Evolutionary conservation across 306 rosid species (phyloP).

Genomic region (Mimosa pudica): DNA sequence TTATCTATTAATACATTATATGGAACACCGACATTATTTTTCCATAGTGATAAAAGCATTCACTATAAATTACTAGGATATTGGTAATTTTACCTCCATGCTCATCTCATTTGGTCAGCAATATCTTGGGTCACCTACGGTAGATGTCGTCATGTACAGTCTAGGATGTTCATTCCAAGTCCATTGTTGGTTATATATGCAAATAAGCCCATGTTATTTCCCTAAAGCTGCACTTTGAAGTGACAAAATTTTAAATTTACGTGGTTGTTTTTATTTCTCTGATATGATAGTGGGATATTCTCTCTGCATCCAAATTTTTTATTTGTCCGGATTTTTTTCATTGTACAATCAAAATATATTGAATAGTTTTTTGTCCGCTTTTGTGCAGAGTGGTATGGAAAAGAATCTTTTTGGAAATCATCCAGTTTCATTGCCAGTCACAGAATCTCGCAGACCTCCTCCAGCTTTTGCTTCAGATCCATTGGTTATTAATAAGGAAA

Average conservation of each 20-base stretch:
- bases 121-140: slow-evolving; percentile 1
- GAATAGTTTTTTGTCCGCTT: slow-evolving; percentile 32
- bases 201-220: background rate
- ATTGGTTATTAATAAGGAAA: slow-evolving; percentile 49
- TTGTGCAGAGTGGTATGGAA: slow-evolving; percentile 90
- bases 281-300: background rate
- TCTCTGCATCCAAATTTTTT: slow-evolving; percentile 15
- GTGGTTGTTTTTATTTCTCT: background rate
- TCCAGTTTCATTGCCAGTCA: slow-evolving; percentile 65
- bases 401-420: slow-evolving; percentile 92
- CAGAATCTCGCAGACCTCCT: slow-evolving; percentile 80
- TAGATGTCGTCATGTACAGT: slow-evolving; percentile 22
- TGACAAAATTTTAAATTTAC: background rate
- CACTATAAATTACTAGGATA: slow-evolving; percentile 26
- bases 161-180: slow-evolving; percentile 19
- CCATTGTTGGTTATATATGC: slow-evolving; percentile 3
- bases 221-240: slow-evolving; percentile 10
- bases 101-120: slow-evolving; percentile 24
- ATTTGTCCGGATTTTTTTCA: slow-evolving; percentile 16
- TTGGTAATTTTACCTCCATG: slow-evolving; percentile 20
- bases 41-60: slow-evolving; percentile 9
- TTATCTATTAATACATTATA: slow-evolving; percentile 18
- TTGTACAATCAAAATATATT: slow-evolving; percentile 11
- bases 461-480: slow-evolving; percentile 95
- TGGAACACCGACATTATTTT: slow-evolving; percentile 24